Base-by-base conservation (phyloP, 768 basidiomycete genomes). In the Pulveroboletus frians region DNA sequence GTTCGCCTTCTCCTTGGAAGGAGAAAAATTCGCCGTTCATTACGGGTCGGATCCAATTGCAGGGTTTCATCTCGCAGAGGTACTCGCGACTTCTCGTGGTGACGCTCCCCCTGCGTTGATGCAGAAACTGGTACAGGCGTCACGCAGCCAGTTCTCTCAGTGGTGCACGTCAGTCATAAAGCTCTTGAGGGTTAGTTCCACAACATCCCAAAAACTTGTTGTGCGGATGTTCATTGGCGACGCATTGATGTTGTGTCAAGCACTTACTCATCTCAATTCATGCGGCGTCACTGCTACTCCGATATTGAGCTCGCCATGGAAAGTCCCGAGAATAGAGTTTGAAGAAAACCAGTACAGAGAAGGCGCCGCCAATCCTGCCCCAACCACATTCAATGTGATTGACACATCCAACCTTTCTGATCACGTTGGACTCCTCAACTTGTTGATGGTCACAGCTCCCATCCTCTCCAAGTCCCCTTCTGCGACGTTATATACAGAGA, bases 1-100 rank as follows among this genome's bases (percentile, higher is more conserved):
- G 9, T 68, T 67, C 10, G 56, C 51, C 1, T 67, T 63, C 26
- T 68, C 66, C 18, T 11, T 38, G 13, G 43, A 55, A 2, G 49
- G 58, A 15, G 57, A 66, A 0, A 39, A 49, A 40, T 66, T 63
- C 8, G 40, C 59, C 17, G 56, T 66, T 3, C 68, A 66, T 34
- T 69, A 64, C 40, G 68, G 59, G 15, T 52, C 47, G 8, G 68
- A 67, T 43, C 62, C 66, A 10, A 45, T 68, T 4, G 47, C 52
- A 3, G 67, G 66, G 26, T 67, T 69, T 39, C 66, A 68, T 52
- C 58, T 66, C 13, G 68, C 64, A n/a, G 64, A 68, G 32, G 36
- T 45, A 11, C 47, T 68, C 18, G 57, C 56, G 10, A 43, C 48
- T 20, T 39, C 47, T 17, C 38, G 11, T 23, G 32, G 17, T 0